These are phyloP conservation scores for Fraxinus paxiana DNA, from an alignment of 305 asterid genomes.

Conservation along the genomic window DNA sequence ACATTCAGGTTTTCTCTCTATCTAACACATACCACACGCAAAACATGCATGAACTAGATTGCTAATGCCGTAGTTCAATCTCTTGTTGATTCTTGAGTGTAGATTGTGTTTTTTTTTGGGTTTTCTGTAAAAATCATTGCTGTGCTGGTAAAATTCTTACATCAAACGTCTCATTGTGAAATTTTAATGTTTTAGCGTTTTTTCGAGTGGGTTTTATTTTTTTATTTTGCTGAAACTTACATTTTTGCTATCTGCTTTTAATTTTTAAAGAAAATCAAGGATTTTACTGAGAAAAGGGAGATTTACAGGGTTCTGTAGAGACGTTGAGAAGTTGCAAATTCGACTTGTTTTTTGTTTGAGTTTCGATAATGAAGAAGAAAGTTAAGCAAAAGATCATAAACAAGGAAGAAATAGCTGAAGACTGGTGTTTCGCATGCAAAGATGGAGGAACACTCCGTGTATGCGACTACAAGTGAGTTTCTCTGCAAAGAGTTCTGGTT, in stretches of 20 bases:
- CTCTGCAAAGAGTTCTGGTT: neutral
- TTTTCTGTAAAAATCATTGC: neutral
- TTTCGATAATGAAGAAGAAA: constrained; percentile 26
- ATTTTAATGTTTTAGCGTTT: neutral
- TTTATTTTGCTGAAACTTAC: neutral
- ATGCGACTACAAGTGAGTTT: constrained; percentile 49
- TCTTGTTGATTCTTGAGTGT: neutral
- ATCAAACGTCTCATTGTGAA: neutral
- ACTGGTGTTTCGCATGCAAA: constrained; percentile 59
- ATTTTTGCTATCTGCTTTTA: neutral
- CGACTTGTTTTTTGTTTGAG: neutral
- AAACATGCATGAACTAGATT: constrained; percentile 5
- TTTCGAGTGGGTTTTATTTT: neutral
- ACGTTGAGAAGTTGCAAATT: neutral
- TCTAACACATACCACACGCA: neutral
- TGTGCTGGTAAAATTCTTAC: neutral
- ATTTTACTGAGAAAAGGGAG: neutral
- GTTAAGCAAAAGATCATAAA: constrained; percentile 16
- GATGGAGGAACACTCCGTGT: constrained; percentile 51
- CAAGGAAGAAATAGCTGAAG: constrained; percentile 36
- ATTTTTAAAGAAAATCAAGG: constrained; percentile 3
- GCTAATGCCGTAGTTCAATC: neutral
- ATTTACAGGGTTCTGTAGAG: neutral
- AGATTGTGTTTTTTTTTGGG: neutral
- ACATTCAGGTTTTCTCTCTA: neutral